A percentile compares a stretch with the other conserved stretches of the same genome.
Conservation (phyloP, 352 stramenopile genomes). For the Phytopythium ostracodes region DNA sequence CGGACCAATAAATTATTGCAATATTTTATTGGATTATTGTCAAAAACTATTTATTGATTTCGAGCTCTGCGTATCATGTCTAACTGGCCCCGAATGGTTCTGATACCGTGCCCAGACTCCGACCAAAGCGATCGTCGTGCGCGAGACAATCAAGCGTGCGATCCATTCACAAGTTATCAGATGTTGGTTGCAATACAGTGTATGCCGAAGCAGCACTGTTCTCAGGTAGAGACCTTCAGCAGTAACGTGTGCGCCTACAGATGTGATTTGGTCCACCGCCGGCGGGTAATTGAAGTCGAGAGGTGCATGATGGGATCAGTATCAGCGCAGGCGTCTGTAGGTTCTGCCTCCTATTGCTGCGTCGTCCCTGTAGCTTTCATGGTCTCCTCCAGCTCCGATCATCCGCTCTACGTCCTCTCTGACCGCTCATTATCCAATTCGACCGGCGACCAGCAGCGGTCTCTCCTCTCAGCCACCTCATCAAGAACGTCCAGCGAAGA, state of each 20-base stretch:
- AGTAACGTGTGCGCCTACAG: too few relatives aligned
- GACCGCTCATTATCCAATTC: conserved; percentile 3
- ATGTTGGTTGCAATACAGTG: neutral
- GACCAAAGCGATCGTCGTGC: neutral
- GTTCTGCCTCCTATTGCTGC: too few relatives aligned
- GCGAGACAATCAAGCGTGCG: neutral
- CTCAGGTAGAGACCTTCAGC: neutral
- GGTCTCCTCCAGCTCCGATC: neutral
- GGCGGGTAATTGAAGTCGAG: neutral
- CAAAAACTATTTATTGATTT: too few relatives aligned
- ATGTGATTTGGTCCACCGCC: neutral
- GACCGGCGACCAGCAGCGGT: neutral
- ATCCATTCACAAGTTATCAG: too few relatives aligned
- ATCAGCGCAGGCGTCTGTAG: neutral
- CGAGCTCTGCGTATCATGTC: too few relatives aligned
- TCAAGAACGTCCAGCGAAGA: neutral
- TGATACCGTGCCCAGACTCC: too few relatives aligned
- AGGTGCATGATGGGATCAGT: neutral
- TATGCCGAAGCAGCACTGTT: neutral
- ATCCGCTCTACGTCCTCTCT: neutral
- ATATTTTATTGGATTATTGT: too few relatives aligned
- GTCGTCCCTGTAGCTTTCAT: neutral
- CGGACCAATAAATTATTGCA: too few relatives aligned
- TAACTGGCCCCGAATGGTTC: neutral
- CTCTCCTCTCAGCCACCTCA: neutral